Percentiles rank a stretch among this genome's conserved stretches.
These are phyloP conservation scores for Globisporangium solare DNA, from an alignment of 352 stramenopile species.

Conservation along the genomic window DNA sequence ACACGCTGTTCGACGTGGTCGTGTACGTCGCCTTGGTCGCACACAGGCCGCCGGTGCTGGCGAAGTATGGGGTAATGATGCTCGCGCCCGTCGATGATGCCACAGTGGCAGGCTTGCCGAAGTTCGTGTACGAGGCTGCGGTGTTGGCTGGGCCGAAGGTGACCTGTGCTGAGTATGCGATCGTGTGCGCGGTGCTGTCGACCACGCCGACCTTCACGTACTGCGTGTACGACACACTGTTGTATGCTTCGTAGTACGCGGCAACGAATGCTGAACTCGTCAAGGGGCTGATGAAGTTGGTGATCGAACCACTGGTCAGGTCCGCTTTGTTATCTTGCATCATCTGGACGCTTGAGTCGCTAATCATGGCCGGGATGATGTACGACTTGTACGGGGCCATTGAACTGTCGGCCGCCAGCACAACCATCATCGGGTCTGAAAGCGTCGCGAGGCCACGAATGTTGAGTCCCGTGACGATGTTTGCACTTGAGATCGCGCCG, in stretches of 20 bases:
- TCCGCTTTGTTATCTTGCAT: conserved; percentile 11
- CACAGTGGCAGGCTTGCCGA: conserved; percentile 32
- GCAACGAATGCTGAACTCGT: conserved; percentile 33
- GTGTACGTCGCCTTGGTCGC: conserved; percentile 33
- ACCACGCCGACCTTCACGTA: conserved; percentile 34
- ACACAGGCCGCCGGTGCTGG: conserved; percentile 34
- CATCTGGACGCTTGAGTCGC: conserved; percentile 16
- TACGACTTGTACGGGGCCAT: conserved; percentile 12
- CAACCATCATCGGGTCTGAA: conserved; percentile 41
- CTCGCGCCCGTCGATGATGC: conserved; percentile 8
- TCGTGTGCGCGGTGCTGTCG: conserved; percentile 18
- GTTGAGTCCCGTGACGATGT: conserved; percentile 18
- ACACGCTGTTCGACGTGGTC: conserved; percentile 10
- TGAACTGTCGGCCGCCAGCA: conserved; percentile 20
- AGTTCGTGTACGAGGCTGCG: conserved; percentile 19
- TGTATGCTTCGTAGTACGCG: conserved; percentile 43
- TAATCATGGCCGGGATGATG: conserved; percentile 31
- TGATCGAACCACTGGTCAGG: conserved; percentile 11
- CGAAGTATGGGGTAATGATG: conserved; percentile 57
- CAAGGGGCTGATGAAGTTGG: conserved; percentile 38
- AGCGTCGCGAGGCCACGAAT: conserved; percentile 55
- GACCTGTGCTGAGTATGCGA: conserved; percentile 27
- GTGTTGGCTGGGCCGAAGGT: conserved; percentile 33
- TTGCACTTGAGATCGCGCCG: conserved; percentile 7
- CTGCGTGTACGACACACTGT: conserved; percentile 24